Evolutionary conservation across 1,139 yeast genomes (phyloP).

Genomic region (Pichia sp.): DNA sequence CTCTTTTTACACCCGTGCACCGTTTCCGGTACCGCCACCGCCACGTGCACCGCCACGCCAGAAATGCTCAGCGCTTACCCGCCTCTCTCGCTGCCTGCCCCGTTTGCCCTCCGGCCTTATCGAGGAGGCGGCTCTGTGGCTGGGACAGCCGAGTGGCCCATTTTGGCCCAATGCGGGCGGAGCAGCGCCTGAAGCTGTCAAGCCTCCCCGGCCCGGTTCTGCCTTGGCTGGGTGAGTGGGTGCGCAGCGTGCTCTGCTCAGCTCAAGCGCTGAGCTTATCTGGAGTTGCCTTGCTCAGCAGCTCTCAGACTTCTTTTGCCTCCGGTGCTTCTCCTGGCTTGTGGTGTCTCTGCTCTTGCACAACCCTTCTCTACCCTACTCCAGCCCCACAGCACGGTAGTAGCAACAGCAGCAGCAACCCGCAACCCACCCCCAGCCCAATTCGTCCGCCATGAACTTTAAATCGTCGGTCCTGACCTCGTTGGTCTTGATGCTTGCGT

Average conservation of each 20-base stretch:
- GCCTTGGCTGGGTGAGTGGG: too few species aligned
- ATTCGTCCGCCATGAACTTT: constrained; percentile 32
- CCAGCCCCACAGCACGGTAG: neutral
- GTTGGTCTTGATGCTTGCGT: constrained; percentile 44
- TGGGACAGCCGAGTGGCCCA: neutral
- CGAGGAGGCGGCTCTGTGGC: neutral
- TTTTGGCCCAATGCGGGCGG: neutral
- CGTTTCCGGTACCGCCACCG: neutral
- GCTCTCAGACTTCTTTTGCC: neutral
- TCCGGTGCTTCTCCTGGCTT: neutral
- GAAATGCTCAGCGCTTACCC: neutral
- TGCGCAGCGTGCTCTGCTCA: too few species aligned
- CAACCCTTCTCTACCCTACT: too few species aligned
- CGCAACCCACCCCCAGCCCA: neutral
- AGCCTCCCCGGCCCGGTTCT: neutral
- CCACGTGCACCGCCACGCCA: neutral
- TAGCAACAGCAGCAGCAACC: neutral
- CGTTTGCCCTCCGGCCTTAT: neutral
- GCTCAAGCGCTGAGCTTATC: neutral
- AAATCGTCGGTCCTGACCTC: constrained; percentile 38
- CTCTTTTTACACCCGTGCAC: neutral
- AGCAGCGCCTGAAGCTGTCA: neutral
- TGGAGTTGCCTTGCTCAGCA: neutral
- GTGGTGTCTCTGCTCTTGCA: too few species aligned
- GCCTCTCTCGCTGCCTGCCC: neutral